phyloP scores from a whole-genome alignment of 2,329 filamentous ascomycete genomes.

The Ophiostoma tasmaniense region DNA sequence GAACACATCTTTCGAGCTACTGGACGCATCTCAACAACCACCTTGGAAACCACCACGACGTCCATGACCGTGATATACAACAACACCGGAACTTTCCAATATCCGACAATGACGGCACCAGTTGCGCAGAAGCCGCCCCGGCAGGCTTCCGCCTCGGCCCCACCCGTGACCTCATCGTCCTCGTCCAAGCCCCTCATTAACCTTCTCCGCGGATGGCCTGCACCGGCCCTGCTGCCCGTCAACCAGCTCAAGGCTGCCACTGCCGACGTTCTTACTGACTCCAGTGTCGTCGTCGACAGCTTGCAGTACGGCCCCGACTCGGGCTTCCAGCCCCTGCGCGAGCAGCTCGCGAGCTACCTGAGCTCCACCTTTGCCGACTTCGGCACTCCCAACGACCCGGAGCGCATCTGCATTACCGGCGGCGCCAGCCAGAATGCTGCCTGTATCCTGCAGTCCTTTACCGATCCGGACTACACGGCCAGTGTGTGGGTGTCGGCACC shows the following conservation, averaged over 20 bases:
- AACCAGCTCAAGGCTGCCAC: conserved; percentile 53
- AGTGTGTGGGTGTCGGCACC: conserved; percentile 75
- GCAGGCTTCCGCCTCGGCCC: not conserved
- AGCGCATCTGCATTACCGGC: conserved; percentile 71
- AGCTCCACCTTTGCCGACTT: conserved; percentile 45
- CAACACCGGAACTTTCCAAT: not conserved
- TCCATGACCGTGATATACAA: not conserved
- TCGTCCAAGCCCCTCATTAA: conserved; percentile 33
- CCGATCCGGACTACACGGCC: conserved; percentile 66
- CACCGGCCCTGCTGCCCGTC: conserved; percentile 54
- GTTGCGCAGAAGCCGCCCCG: not conserved
- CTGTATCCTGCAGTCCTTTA: conserved; percentile 68
- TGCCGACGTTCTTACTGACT: conserved; percentile 49
- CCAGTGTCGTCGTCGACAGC: conserved; percentile 47
- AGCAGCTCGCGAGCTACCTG: conserved; percentile 63
- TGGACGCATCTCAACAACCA: not conserved
- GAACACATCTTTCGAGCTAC: not conserved
- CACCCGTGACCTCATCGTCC: not conserved
- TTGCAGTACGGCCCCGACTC: conserved; percentile 72
- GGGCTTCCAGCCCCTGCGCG: conserved; percentile 62
- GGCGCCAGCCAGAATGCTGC: conserved; percentile 79
- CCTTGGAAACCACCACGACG: not conserved
- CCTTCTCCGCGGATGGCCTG: conserved; percentile 61
- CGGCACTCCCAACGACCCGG: conserved; percentile 30
- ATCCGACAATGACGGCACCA: not conserved